Percentiles rank a stretch among this genome's conserved stretches.
Evolutionary conservation across 2,329 filamentous ascomycete species (phyloP).

Genomic region (Calonectria hongkongensis): DNA sequence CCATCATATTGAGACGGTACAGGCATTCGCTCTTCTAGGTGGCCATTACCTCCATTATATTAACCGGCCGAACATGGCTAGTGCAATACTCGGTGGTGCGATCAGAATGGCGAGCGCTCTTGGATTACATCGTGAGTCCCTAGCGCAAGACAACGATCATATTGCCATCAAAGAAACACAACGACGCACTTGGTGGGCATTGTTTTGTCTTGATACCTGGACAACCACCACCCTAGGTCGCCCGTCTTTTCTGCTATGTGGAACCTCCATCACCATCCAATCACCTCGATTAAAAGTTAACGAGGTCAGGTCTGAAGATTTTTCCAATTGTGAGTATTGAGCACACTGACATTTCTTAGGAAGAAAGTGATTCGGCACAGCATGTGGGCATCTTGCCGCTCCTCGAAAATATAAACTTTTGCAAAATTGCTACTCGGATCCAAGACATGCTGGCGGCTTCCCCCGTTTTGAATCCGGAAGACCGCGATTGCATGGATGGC

Average conservation of each 20-base stretch:
- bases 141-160: constrained; percentile 25
- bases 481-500: constrained; percentile 79
- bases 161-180: constrained; percentile 69
- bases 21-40: constrained; percentile 81
- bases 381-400: constrained; percentile 81
- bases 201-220: constrained; percentile 85
- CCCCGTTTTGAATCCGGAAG: constrained; percentile 78
- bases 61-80: constrained; percentile 84
- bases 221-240: constrained; percentile 81
- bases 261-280: constrained; percentile 79
- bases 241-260: constrained; percentile 81
- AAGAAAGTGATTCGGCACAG: constrained; percentile 70
- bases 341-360: not conserved
- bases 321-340: not conserved
- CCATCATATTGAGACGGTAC: constrained; percentile 77
- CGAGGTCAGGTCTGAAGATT: constrained; percentile 49
- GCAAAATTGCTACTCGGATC: constrained; percentile 85
- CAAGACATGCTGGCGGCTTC: constrained; percentile 85
- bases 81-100: constrained; percentile 82
- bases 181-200: constrained; percentile 83
- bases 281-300: constrained; percentile 73
- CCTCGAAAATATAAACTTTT: constrained; percentile 87
- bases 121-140: constrained; percentile 78
- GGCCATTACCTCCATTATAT: constrained; percentile 86
- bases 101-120: constrained; percentile 83